Evolutionary conservation across 2,329 filamentous ascomycete species (phyloP), one percentile per base, ranked within the genome.

Genomic region (Fusarium marasasianum): DNA sequence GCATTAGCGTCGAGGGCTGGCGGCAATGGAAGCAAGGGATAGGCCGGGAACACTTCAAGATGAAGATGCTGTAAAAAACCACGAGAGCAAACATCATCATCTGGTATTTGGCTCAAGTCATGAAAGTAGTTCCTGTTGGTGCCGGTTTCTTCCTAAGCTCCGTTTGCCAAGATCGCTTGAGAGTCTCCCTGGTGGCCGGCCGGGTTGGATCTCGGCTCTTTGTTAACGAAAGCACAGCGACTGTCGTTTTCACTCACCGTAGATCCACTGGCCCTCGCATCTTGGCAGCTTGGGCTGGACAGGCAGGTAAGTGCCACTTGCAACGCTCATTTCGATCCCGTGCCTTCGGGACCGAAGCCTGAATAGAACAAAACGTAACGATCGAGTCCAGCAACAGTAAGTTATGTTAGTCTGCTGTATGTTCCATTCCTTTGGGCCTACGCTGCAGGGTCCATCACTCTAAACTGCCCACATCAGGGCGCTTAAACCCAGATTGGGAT

Each of bases 1-100:
- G 76, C 76, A 78, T 78, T 77, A 77, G 76, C 74, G 76, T 68
- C 69, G 38, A 60, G 71, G 60, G 51, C 55, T 48, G 58, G 67
- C 65, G 66, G 67, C 54, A 71, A 68, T 58, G 37, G 45, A 44
- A 48, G 56, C 63, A 68, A 76, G 62, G 76, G 64, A 78, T 66
- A 74, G 68, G 76, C 51, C 57, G 20, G 45, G 55, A 73, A 53
- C 51, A 41, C 41, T 54, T 24, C 18, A 44, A 66, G 44, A 48
- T 61, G 63, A 61, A 38, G 47, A 51, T 65, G 40, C 17, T 18
- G 56, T 31, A 38, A 37, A 44, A 61, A 56, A 37, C 35, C 67
- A 63, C 56, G 59, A 59, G 62, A 58, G 68, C 40, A 54, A 61
- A 26, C 35, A 51, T 48, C 35, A 66, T 53, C 50, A 38, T 51